These are phyloP conservation scores for Blumeria hordei DNA, from an alignment of 2,329 filamentous ascomycete species.

Conservation along the genomic window DNA sequence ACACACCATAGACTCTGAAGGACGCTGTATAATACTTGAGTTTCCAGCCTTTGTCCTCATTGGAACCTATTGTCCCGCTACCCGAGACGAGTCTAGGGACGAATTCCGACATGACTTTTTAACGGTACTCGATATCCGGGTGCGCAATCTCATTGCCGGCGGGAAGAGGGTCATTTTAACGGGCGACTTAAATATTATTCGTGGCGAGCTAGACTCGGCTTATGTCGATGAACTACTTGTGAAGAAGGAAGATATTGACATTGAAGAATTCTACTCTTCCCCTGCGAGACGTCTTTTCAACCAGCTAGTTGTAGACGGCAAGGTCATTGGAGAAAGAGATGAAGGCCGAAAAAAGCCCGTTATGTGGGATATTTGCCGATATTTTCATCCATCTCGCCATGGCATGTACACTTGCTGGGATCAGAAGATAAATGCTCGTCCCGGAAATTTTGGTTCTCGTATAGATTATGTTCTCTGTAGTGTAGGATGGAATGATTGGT, in stretches of 20 bases:
- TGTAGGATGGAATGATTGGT: constrained; percentile 55
- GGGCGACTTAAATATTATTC: constrained; percentile 67
- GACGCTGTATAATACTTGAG: constrained; percentile 72
- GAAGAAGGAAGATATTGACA: constrained; percentile 40
- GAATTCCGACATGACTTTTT: constrained; percentile 66
- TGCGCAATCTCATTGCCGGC: constrained; percentile 57
- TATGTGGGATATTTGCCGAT: constrained; percentile 63
- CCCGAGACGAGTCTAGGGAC: constrained; percentile 60
- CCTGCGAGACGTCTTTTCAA: constrained; percentile 63
- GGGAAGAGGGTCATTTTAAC: constrained; percentile 72
- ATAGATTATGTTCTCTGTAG: constrained; percentile 89
- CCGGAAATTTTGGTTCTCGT: constrained; percentile 73
- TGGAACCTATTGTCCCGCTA: constrained; percentile 79
- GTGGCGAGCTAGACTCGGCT: constrained; percentile 44
- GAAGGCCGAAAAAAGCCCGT: constrained; percentile 44
- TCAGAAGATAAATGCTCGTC: constrained; percentile 81
- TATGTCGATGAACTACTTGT: constrained; percentile 45
- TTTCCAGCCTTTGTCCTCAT: constrained; percentile 89
- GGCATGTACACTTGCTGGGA: constrained; percentile 99
- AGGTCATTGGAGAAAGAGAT: constrained; percentile 41
- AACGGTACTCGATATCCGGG: constrained; percentile 52
- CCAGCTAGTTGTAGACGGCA: constrained; percentile 54
- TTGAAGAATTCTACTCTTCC: constrained; percentile 46
- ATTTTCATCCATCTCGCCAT: constrained; percentile 51
- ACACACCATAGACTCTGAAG: constrained; percentile 61